Evolutionary conservation across 805 yeast genomes (phyloP), one percentile per base, ranked within the genome.

Genomic region (Candida andamanensis): DNA sequence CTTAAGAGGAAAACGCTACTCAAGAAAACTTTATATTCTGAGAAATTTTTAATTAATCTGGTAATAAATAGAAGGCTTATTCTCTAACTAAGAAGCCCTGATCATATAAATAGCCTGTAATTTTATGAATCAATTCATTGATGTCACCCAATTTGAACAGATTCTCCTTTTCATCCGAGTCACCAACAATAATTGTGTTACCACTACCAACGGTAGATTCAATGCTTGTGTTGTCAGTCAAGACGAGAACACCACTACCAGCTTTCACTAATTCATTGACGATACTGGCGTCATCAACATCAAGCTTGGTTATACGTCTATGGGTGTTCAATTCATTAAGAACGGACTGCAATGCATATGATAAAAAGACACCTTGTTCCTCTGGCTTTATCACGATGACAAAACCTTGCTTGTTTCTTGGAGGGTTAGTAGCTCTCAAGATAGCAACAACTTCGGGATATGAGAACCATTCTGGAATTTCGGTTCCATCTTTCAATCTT

Each of bases 391-490:
- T 64, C 40, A 79, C 71, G 32, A 87, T 64, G 6, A 85, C 84
- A 59, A 89, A 90, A 21, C 97, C 97, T 65, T 90, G 97, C 37
- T 71, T 58, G 37, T 71, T 76, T 62, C 97, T 78, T 42, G 97
- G 95, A 35, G 97, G 97, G 58, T 89, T 89, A 28, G 89, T 76
- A 49, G 85, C 90, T 56, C 97, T 80, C 49, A 89, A 72, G 39
- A 90, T 87, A 57, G 75, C 74, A 39, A 90, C 97, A 32, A 90
- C 96, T 60, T 89, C 97, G 3, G 96, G 95, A 63, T 89, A 89
- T 4, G 96, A 85, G 63, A 90, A 89, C 97, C 97, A 89, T 55
- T 77, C 92, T 42, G 97, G 97, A 47, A 89, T 90, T 41, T 80
- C 80, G 26, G 81, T 72, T 37, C 97, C 97, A 40, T 80, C 82